Evolutionary conservation across 768 basidiomycete species (phyloP).

Genomic region (Hemileccinum rubropunctum): DNA sequence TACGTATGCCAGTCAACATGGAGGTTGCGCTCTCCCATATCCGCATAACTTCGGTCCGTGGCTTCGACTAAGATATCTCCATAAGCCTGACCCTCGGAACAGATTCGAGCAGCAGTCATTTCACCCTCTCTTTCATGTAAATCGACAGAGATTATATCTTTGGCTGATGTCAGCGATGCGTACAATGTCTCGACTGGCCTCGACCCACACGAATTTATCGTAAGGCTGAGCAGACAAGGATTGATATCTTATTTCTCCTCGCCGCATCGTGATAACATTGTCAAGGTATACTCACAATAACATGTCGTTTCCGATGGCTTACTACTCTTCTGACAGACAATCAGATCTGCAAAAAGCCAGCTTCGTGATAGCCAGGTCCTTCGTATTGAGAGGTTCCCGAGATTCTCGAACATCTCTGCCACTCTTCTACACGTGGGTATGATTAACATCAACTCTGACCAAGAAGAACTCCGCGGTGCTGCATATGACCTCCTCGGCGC

Average conservation of each 20-base stretch:
- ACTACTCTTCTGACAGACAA: slow-evolving; percentile 43
- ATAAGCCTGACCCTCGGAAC: slow-evolving; percentile 8
- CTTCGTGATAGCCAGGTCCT: slow-evolving; percentile 53
- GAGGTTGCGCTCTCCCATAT: slow-evolving; percentile 69
- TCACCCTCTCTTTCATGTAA: slow-evolving; percentile 67
- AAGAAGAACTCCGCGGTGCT: slow-evolving; percentile 74
- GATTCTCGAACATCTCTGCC: slow-evolving; percentile 82
- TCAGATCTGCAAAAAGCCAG: slow-evolving; percentile 72
- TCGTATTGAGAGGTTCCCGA: slow-evolving; percentile 62
- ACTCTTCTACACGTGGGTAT: slow-evolving; percentile 86
- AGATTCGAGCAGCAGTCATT: slow-evolving; percentile 72
- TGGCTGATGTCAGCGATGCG: slow-evolving; percentile 82
- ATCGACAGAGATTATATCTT: slow-evolving; percentile 77
- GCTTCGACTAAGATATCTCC: neutral
- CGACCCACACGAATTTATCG: slow-evolving; percentile 78
- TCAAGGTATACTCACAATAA: slow-evolving; percentile 50
- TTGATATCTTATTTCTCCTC: slow-evolving; percentile 78
- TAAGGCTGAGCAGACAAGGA: slow-evolving; percentile 68
- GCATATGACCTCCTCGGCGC: slow-evolving; percentile 79
- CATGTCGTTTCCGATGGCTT: neutral
- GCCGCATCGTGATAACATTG: slow-evolving; percentile 61
- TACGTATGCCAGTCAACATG: slow-evolving; percentile 70
- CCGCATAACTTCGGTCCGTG: slow-evolving; percentile 69
- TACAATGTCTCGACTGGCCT: slow-evolving; percentile 78
- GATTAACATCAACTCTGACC: slow-evolving; percentile 68